phyloP scores from a whole-genome alignment of 345 rosid genomes.

The Gynandropsis gynandra region DNA sequence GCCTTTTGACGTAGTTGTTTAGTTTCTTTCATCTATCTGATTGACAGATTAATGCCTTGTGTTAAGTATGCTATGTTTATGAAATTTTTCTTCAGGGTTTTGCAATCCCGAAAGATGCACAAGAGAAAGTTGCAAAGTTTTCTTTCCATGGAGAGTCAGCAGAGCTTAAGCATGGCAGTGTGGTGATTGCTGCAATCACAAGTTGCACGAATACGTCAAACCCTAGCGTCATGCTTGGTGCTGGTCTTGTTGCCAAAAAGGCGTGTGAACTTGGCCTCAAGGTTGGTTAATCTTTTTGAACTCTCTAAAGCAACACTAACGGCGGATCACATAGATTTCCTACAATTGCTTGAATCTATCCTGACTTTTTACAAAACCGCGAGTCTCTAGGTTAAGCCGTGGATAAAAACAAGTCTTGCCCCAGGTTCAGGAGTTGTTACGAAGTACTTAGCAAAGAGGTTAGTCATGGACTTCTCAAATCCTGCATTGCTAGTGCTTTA shows the following conservation, averaged over 20 bases:
- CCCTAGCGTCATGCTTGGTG: constrained; percentile 98
- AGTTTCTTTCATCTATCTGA: not conserved
- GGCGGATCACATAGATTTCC: not conserved
- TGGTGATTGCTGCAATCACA: constrained; percentile 97
- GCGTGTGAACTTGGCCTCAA: constrained; percentile 90
- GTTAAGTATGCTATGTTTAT: not conserved
- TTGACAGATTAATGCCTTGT: not conserved
- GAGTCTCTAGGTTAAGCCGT: constrained; percentile 70
- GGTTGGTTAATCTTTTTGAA: constrained; percentile 34
- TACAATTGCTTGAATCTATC: not conserved
- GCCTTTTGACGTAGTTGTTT: constrained; percentile 1
- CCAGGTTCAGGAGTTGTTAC: constrained; percentile 97
- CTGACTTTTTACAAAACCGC: constrained; percentile 2
- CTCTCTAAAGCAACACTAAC: not conserved
- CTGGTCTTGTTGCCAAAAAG: constrained; percentile 96
- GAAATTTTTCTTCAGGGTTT: constrained; percentile 52
- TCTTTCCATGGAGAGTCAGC: constrained; percentile 82
- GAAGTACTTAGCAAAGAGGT: constrained; percentile 78
- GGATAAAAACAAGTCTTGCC: constrained; percentile 91
- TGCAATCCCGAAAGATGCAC: constrained; percentile 84
- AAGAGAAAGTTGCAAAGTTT: constrained; percentile 64
- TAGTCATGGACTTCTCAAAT: constrained; percentile 3
- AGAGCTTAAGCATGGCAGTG: constrained; percentile 95
- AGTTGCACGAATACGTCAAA: constrained; percentile 99
- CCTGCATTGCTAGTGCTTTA: not conserved